Evolutionary conservation across 2,329 filamentous ascomycete species (phyloP), one percentile per base, ranked within the genome.

Genomic region (Colletotrichum eleusines): DNA sequence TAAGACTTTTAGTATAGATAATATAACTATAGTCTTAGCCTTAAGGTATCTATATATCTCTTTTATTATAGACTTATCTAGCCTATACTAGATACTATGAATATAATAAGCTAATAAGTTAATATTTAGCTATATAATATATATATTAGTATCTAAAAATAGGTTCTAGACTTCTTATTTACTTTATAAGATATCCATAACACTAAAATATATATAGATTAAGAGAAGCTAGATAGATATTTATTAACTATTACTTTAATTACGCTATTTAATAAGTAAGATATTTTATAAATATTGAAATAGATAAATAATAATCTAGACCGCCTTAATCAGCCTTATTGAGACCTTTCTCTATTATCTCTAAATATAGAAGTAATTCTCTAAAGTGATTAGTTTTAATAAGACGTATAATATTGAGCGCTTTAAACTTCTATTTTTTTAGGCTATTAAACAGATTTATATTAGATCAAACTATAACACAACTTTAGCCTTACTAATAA

Each of bases 261-360:
- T 35, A 35, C 11, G 35, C 9, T 35, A 35, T 35, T 35, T 12
- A 35, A 35, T 35, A 35, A 35, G 74, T 57, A 73, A 73, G 48
- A 63, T 70, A 16, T 74, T 59, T 63, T 66, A 26, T 74, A 2
- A 26, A 66, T n/a, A n/a, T n/a, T n/a, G n/a, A n/a, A n/a, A n/a
- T n/a, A n/a, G n/a, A n/a, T n/a, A n/a, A n/a, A n/a, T 11, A 54
- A 74, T 54, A 38, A 74, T 1, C 68, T 66, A 5, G 53, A 70
- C 42, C 64, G 69, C 9, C 72, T 74, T 14, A n/a, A 31, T 74
- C 66, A 63, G 70, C 8, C 51, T 74, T 62, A 66, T 74, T 31
- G 73, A 55, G 63, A 67, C 71, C 1, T 74, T 74, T 28, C 44
- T 67, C 33, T 72, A 66, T 38, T 70, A 70, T 40, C 48, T 72